Evolutionary conservation across 1,284 basidiomycete species (phyloP).

Genomic region (Calocybe gambosa): DNA sequence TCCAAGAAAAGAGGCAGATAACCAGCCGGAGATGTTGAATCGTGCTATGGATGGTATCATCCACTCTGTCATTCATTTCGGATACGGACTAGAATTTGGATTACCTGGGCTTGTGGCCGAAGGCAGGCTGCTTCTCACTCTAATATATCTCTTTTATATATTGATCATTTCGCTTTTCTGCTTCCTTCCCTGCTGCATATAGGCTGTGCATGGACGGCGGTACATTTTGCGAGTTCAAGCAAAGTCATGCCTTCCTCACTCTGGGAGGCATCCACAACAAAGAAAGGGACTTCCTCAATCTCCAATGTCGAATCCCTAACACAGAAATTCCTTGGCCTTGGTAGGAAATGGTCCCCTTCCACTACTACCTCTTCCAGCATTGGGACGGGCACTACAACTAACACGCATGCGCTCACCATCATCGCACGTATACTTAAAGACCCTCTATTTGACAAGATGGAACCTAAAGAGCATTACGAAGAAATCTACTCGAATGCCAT

Average conservation of each 20-base stretch:
- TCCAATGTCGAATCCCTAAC: slow-evolving; percentile 6
- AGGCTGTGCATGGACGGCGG: slow-evolving; percentile 32
- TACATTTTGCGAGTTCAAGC: slow-evolving; percentile 20
- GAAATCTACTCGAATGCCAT: slow-evolving; percentile 19
- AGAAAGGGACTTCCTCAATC: not conserved
- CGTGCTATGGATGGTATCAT: slow-evolving; percentile 48
- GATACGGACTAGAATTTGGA: slow-evolving; percentile 54
- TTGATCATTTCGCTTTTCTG: not conserved
- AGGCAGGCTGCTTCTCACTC: slow-evolving; percentile 34
- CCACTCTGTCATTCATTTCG: slow-evolving; percentile 56
- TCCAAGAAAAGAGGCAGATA: slow-evolving; percentile 19
- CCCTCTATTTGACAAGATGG: slow-evolving; percentile 22
- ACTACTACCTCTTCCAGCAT: not conserved
- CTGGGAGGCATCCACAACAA: slow-evolving; percentile 6
- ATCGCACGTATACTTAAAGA: slow-evolving; percentile 37
- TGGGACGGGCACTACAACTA: slow-evolving; percentile 3
- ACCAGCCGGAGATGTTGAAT: slow-evolving; percentile 49
- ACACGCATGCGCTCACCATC: slow-evolving; percentile 32
- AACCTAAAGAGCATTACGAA: slow-evolving; percentile 1
- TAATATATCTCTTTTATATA: not conserved
- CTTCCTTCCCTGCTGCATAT: not conserved
- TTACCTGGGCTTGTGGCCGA: slow-evolving; percentile 50
- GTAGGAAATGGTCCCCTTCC: not conserved
- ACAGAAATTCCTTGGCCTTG: slow-evolving; percentile 1
- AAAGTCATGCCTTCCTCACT: slow-evolving; percentile 11